These are phyloP conservation scores for Cercis canadensis DNA, from an alignment of 306 rosid species.

Conservation along the genomic window DNA sequence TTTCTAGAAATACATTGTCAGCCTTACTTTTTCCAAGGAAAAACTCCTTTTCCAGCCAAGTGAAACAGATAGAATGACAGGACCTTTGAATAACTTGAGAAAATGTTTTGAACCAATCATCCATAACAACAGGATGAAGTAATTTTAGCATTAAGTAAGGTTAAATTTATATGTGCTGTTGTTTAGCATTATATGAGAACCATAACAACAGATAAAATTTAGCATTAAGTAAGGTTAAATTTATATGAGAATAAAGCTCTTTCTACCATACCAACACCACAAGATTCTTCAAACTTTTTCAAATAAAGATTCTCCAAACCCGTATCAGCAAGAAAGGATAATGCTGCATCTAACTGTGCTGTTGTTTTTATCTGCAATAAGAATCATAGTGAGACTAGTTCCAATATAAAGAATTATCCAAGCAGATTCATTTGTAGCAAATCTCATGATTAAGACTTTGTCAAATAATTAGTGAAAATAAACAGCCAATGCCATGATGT, in stretches of 20 bases:
- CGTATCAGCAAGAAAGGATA: constrained; percentile 58
- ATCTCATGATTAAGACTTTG: neutral
- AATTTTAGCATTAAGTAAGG: too few species aligned
- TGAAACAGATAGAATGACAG: constrained; percentile 60
- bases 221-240: neutral
- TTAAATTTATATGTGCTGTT: too few species aligned
- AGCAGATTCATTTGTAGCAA: neutral
- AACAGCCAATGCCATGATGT: neutral
- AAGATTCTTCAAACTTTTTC: constrained; percentile 44
- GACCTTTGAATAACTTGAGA: constrained; percentile 64
- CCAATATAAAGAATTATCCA: neutral
- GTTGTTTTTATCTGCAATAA: constrained; percentile 79
- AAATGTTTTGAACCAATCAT: constrained; percentile 58
- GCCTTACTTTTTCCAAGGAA: constrained; percentile 48
- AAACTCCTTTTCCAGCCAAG: constrained; percentile 84
- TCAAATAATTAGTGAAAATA: neutral
- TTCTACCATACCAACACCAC: constrained; percentile 54
- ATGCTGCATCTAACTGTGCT: constrained; percentile 87
- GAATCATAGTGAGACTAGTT: constrained; percentile 8
- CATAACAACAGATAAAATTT: too few species aligned
- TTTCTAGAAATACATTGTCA: constrained; percentile 56
- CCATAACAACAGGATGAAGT: constrained; percentile 46
- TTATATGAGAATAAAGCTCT: constrained; percentile 7
- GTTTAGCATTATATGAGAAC: too few species aligned
- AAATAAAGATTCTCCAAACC: constrained; percentile 58